Evolutionary conservation across 495 filamentous ascomycete species (phyloP).

Genomic region (Astrocystis sublimbata): DNA sequence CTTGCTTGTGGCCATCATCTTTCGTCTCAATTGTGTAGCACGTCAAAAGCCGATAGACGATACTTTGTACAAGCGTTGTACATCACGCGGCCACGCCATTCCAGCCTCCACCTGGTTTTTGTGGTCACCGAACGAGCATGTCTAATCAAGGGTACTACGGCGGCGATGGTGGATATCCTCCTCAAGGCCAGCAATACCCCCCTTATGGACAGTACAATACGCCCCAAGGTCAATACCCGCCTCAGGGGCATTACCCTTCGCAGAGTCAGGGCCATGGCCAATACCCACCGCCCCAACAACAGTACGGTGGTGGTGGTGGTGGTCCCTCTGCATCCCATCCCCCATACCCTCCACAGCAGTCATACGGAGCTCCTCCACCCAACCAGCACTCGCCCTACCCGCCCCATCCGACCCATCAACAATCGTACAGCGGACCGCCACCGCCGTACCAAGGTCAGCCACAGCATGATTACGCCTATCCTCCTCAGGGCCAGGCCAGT

Average conservation of each 20-base stretch:
- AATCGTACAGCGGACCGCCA: conserved; percentile 24
- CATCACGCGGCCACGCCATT: not conserved
- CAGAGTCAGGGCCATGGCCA: conserved; percentile 20
- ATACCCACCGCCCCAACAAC: conserved; percentile 26
- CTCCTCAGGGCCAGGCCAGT: conserved; percentile 25
- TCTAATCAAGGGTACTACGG: conserved; percentile 33
- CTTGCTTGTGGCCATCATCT: not conserved
- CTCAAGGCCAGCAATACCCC: conserved; percentile 23
- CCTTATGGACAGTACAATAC: conserved; percentile 22
- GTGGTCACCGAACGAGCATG: conserved; percentile 20
- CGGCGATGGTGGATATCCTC: conserved; percentile 21
- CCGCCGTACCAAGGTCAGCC: conserved; percentile 28
- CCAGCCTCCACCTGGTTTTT: not conserved
- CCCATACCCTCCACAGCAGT: conserved; percentile 17
- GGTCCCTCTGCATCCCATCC: conserved; percentile 24
- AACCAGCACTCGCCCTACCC: conserved; percentile 28
- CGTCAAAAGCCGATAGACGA: not conserved
- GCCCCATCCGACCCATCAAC: conserved; percentile 19
- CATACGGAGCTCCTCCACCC: conserved; percentile 27
- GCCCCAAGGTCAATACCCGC: conserved; percentile 15
- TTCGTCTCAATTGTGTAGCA: not conserved
- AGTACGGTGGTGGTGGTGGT: too few relatives aligned
- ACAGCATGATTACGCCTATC: conserved; percentile 28
- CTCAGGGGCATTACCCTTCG: conserved; percentile 8
- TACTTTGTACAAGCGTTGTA: not conserved